Base-by-base conservation (phyloP, 1,284 basidiomycete species). In the Trametes pubescens region DNA sequence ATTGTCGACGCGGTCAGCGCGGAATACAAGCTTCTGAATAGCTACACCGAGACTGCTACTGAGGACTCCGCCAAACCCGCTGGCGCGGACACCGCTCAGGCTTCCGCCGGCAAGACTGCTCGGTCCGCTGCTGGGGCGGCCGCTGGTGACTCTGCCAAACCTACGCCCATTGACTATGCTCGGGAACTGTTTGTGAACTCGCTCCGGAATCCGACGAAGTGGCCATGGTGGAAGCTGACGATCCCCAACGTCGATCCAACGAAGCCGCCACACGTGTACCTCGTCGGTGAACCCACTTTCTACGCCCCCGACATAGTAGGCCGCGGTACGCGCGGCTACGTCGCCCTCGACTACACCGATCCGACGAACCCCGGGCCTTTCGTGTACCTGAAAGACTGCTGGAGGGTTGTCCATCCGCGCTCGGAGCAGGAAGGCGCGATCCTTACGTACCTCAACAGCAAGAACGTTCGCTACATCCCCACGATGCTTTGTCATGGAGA, bases 221-320 rank as follows among this genome's bases (percentile, higher is more conserved):
- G 29, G 16, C n/a, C 38, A 5, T 44, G 51, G 47, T 57, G 55
- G 54, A 44, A 26, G n/a, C 55, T 58, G 13, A 18, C 11, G 14
- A 51, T 52, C 7, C 6, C 24, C 18, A 56, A 48, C 35, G 18
- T 1, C 3, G 6, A 43, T n/a, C 16, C 14, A 3, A 32, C 9
- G 10, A 6, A 40, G 18, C 34, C 46, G 14, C 14, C 11, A 22
- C 52, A 40, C 26, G 4, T 48, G 4, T 55, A 22, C 55, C 59
- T 64, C 18, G 63, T 64, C 3, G 63, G 49, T 5, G 38, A 43
- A 16, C 63, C 63, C 1, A 22, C 40, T 2, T 61, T 60, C 51
- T 1, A 5, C 0, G 46, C 63, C 4, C 6, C 58, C 1, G 58
- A 49, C 6, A 38, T 64, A 1, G 58, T 51, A 1, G 63, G 63